Evolutionary conservation across 768 basidiomycete genomes (phyloP).

Genomic region (Chalciporus pseudorubinellus): DNA sequence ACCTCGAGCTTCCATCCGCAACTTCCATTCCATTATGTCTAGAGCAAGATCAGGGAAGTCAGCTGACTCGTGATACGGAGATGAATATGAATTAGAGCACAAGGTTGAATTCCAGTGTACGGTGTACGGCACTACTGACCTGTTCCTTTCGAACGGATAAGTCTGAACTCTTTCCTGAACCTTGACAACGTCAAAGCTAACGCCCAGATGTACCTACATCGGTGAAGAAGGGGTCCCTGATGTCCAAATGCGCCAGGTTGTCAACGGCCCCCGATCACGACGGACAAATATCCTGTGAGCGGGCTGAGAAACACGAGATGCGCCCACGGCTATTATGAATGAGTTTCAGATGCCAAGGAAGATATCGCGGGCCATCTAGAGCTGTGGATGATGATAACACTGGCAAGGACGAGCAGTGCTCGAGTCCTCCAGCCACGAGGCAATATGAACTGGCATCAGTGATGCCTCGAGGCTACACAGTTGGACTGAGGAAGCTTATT

Average conservation of each 20-base stretch:
- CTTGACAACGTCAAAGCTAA: not conserved
- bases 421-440: slow-evolving; percentile 14
- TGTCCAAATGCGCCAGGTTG: not conserved
- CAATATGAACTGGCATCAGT: slow-evolving; percentile 20
- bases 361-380: slow-evolving; percentile 1
- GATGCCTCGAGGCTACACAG: slow-evolving; percentile 29
- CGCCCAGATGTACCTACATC: not conserved
- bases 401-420: slow-evolving; percentile 4
- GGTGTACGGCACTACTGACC: not conserved
- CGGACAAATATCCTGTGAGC: not conserved
- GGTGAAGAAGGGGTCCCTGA: not conserved
- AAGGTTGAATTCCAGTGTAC: not conserved
- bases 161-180: not conserved
- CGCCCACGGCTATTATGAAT: not conserved
- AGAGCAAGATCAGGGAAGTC: not conserved
- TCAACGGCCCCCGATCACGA: not conserved
- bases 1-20: not conserved
- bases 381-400: slow-evolving; percentile 1
- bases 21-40: not conserved
- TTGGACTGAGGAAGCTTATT: slow-evolving; percentile 8
- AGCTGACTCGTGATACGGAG: not conserved
- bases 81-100: not conserved
- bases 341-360: not conserved
- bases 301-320: not conserved
- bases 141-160: slow-evolving; percentile 6